Percentiles rank a stretch among this genome's conserved stretches.
Conservation (phyloP, 1,284 basidiomycete species). For the Naganishia liquefaciens region DNA sequence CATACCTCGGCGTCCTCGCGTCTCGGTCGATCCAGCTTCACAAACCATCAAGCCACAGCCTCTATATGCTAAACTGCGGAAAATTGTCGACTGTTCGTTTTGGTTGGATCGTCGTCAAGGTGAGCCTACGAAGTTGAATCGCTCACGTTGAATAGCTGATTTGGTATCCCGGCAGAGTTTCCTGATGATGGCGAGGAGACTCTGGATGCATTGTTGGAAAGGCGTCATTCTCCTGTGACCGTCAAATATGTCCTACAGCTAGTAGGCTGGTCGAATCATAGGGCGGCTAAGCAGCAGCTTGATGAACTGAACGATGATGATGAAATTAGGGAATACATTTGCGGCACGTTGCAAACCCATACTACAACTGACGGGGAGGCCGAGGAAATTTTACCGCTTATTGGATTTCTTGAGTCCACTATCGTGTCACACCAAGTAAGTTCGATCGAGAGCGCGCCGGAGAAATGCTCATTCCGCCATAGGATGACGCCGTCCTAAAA, state of each 20-base stretch:
- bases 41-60: conserved; percentile 14
- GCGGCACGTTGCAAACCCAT: no score
- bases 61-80: conserved; percentile 4
- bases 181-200: background rate
- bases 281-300: background rate
- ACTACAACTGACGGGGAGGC: background rate
- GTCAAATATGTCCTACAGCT: background rate
- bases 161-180: conserved; percentile 3
- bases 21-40: conserved; percentile 8
- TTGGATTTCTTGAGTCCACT: background rate
- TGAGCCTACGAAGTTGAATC: background rate
- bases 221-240: background rate
- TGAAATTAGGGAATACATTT: background rate
- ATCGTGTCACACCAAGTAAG: background rate
- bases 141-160: background rate
- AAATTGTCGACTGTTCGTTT: conserved; percentile 19
- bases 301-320: background rate
- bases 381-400: background rate
- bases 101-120: conserved; percentile 28
- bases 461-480: background rate
- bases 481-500: conserved; percentile 18
- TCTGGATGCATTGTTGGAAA: background rate
- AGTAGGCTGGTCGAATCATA: conserved; percentile 7
- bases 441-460: background rate
- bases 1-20: background rate